phyloP scores from a whole-genome alignment of 441 rosid species.

The Bruguiera hainesii region DNA sequence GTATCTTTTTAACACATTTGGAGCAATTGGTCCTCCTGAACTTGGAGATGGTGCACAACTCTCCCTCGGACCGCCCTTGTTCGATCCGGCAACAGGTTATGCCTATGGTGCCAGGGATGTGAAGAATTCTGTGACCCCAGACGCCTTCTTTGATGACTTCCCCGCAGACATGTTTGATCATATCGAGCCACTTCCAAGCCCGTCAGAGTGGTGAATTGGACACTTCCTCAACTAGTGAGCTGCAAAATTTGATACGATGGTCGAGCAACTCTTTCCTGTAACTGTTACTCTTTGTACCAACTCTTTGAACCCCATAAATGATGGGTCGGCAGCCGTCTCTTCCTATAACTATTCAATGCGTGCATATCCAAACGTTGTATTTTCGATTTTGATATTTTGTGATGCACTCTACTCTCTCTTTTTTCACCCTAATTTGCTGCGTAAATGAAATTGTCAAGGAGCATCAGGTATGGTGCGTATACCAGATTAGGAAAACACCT shows the following conservation, averaged over 20 bases:
- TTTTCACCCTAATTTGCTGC: too few species aligned
- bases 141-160: constrained; percentile 68
- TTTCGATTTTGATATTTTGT: too few species aligned
- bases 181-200: constrained; percentile 49
- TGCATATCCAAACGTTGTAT: too few species aligned
- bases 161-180: constrained; percentile 74
- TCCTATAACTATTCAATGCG: too few species aligned
- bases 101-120: constrained; percentile 28
- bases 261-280: constrained; percentile 1
- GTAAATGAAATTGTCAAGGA: too few species aligned
- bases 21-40: constrained; percentile 41
- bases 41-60: constrained; percentile 29
- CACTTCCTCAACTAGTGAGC: too few species aligned
- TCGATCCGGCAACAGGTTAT: constrained; percentile 36
- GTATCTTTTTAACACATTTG: constrained; percentile 48
- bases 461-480: constrained; percentile 7
- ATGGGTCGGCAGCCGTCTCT: too few species aligned
- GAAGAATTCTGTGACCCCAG: constrained; percentile 24
- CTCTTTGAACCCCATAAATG: background rate
- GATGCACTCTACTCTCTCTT: too few species aligned
- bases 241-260: background rate
- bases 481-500: constrained; percentile 35
- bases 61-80: constrained; percentile 37
- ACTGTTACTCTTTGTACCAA: constrained; percentile 13
- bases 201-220: constrained; percentile 31